Evolutionary conservation across 192 early-diverging fungal genomes (phyloP).

Genomic region (Pilaira anomala): DNA sequence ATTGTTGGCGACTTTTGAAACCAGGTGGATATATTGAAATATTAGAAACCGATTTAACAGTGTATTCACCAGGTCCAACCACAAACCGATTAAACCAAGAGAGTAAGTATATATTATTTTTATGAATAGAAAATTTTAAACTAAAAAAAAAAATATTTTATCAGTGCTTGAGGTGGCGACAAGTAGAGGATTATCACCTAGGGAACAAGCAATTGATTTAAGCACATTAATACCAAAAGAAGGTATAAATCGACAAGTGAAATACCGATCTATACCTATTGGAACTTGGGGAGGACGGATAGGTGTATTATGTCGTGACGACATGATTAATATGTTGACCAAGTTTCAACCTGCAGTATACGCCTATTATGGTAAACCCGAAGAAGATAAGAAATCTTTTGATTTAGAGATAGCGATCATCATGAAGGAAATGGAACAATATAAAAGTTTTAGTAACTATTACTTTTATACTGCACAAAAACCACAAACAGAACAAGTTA

Average conservation of each 20-base stretch:
- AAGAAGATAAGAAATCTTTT: background rate
- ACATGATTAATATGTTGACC: conserved; percentile 20
- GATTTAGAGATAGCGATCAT: background rate
- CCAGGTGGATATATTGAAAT: conserved; percentile 34
- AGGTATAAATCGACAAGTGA: conserved; percentile 13
- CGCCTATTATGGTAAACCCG: background rate
- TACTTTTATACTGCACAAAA: conserved; percentile 24
- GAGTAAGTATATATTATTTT: conserved; percentile 17
- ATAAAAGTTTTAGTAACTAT: conserved; percentile 24
- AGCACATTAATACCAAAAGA: conserved; percentile 14
- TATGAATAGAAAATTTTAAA: background rate
- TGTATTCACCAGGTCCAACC: conserved; percentile 27
- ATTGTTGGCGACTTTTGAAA: conserved; percentile 32
- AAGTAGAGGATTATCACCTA: conserved; percentile 16
- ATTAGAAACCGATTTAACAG: conserved; percentile 31
- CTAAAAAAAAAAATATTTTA: conserved; percentile 20
- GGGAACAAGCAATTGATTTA: conserved; percentile 15
- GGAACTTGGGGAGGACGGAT: conserved; percentile 38
- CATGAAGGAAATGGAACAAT: conserved; percentile 22
- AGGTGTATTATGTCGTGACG: conserved; percentile 29
- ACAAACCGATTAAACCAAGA: conserved; percentile 25
- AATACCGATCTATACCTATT: conserved; percentile 35
- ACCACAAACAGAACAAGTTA: background rate
- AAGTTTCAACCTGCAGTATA: conserved; percentile 21
- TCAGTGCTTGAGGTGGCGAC: conserved; percentile 20